Base-by-base conservation (phyloP, 2,329 filamentous ascomycete genomes). In the Fusarium udum region DNA sequence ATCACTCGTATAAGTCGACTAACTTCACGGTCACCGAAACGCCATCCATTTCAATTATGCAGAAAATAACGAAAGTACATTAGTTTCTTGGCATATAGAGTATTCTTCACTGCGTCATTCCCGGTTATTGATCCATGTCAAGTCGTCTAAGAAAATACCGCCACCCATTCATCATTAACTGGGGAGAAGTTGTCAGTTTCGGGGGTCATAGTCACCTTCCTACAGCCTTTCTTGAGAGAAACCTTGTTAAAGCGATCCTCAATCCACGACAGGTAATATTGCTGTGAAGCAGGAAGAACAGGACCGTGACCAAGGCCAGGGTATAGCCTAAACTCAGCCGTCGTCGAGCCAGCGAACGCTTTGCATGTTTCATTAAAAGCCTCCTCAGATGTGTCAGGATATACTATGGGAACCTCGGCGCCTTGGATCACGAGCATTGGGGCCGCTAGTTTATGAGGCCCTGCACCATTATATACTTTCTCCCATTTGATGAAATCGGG, bases 371-470 rank as follows among this genome's bases (percentile, higher is more conserved):
- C 46, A 31, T 75, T 36, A 4, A 75, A 76, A 40, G 67, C 67
- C 34, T 63, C 49, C 45, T 64, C 56, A 2, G 62, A 69, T 16
- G 64, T 37, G 2, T n/a, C 42, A 3, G 57, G 57, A 2, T 62
- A 62, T 6, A 77, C 77, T 5, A 77, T 20, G 4, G 63, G 46
- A 48, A 77, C 75, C 7, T 59, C 60, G 5, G 43, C 51, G 10
- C 76, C 77, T 46, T 78, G 76, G 18, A 78, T 66, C 10, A 78
- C 72, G 11, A 78, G 63, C 45, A 78, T 56, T 0, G 77, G 77
- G 15, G 61, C 73, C 0, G 77, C 77, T 16, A 78, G 60, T 0
- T 62, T 48, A 32, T 75, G 67, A 3, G 75, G 70, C 0, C 75
- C 77, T 36, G 60, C 61, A 6, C 76, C 76, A 45, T 78, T 66